A percentile compares a stretch with the other conserved stretches of the same genome.
These are phyloP conservation scores for Elasticomyces elasticus DNA, from an alignment of 495 filamentous ascomycete genomes.

Conservation along the genomic window DNA sequence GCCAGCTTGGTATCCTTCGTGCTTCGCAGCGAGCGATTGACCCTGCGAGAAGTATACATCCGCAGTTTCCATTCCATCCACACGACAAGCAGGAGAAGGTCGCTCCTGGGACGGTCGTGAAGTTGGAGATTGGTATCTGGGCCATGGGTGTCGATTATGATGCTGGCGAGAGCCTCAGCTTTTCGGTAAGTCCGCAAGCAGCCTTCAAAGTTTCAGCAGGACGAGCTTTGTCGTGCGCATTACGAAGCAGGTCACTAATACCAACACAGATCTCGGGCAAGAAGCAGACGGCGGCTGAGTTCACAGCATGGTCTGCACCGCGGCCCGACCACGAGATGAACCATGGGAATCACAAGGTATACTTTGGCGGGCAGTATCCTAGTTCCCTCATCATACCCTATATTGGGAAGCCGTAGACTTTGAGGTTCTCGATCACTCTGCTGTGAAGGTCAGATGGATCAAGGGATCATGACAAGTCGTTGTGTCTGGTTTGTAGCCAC, in stretches of 20 bases:
- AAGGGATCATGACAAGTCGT: no score
- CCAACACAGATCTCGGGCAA: conserved; percentile 30
- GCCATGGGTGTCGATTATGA: neutral
- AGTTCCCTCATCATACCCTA: conserved; percentile 34
- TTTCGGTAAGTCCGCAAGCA: neutral
- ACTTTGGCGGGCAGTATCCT: conserved; percentile 30
- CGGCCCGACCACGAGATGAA: conserved; percentile 33
- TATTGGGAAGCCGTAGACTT: conserved; percentile 2
- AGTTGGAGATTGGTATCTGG: conserved; percentile 3
- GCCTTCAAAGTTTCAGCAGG: no score
- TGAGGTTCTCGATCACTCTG: no score
- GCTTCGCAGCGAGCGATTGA: conserved; percentile 32
- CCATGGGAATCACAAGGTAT: conserved; percentile 28
- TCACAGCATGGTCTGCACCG: conserved; percentile 28
- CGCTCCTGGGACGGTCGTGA: conserved; percentile 18
- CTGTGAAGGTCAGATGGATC: no score
- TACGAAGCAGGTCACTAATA: neutral
- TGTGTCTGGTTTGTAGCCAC: no score
- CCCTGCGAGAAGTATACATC: conserved; percentile 23
- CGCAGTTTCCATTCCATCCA: conserved; percentile 32
- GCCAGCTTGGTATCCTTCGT: conserved; percentile 30
- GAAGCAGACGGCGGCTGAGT: conserved; percentile 32
- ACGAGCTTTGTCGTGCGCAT: neutral
- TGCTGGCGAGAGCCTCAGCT: neutral
- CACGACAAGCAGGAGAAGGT: conserved; percentile 32